Base-by-base conservation (phyloP, 2,329 filamentous ascomycete genomes). In the Epichloe gansuensis region DNA sequence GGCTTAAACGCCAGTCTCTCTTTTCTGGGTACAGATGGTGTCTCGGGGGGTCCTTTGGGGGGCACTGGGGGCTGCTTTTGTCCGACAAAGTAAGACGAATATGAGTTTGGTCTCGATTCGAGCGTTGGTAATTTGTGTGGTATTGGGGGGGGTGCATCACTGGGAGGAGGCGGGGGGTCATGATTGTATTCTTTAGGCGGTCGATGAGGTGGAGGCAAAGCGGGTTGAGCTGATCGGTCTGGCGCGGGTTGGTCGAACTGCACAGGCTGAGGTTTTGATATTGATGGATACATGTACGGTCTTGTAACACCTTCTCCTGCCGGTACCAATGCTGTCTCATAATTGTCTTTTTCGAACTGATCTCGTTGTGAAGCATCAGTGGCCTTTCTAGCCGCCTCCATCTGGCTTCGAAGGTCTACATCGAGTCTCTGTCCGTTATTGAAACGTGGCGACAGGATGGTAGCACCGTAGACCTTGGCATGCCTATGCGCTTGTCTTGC, bases 1-100 rank as follows among this genome's bases (percentile, higher is more conserved):
- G 91, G 87, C 81, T 69, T 69, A 31, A 70, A 70, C 13, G 87
- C 89, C 59, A 87, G 85, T 47, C 81, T 66, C 53, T 83, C 67
- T 67, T 81, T 75, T 56, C 76, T 71, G 3, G 68, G 63, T 3
- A 61, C 58, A 4, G 60, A 17, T 5, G 65, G 65, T 9, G 59
- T 52, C 3, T 57, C 54, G 17, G 46, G 40, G 13, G 56, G 47
- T 46, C 60, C 57, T 53, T 69, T 68, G 3, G 60, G 61, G 21
- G 66, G 66, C 31, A 61, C 56, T 31, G 60, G 51, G 15, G 62
- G 64, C n/a, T 49, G 48, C 7, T 13, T 3, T 27, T 46, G 42
- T 13, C 12, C 42, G 5, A 35, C 36, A 38, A 34, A 41, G 13
- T 55, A 50, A 43, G 53, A 41, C 7, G 44, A 36, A 4, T 41